Conservation (phyloP, 2,329 filamentous ascomycete genomes). For the Calonectria ilicicola region DNA sequence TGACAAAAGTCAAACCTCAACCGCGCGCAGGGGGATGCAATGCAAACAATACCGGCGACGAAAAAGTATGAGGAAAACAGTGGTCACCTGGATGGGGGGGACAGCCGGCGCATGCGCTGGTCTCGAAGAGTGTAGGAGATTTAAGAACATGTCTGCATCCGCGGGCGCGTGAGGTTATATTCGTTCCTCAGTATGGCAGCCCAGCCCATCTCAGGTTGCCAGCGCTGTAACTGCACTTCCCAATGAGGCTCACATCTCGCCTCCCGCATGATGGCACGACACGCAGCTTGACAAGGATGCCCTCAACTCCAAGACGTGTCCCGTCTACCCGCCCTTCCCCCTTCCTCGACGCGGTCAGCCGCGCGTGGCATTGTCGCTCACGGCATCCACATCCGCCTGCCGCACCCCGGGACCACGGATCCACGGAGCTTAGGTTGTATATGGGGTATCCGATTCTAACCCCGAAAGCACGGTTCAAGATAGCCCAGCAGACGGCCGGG, state of each 20-base stretch:
- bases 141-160: not conserved
- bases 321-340: constrained; percentile 24
- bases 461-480: constrained; percentile 27
- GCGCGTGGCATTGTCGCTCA: constrained; percentile 33
- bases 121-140: constrained; percentile 3
- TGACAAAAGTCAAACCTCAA: constrained; percentile 8
- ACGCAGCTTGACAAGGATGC: constrained; percentile 27
- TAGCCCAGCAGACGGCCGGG: constrained; percentile 15
- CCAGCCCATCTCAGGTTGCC: constrained; percentile 22
- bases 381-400: constrained; percentile 26
- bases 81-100: not conserved
- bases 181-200: constrained; percentile 17
- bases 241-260: constrained; percentile 37
- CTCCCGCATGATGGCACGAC: constrained; percentile 33
- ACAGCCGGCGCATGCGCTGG: constrained; percentile 7
- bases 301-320: constrained; percentile 17
- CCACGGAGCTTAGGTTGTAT: constrained; percentile 18
- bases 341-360: constrained; percentile 35
- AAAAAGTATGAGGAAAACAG: not conserved
- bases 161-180: constrained; percentile 37
- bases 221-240: constrained; percentile 22
- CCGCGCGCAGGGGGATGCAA: not conserved
- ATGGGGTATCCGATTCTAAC: constrained; percentile 20
- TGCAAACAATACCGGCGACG: not conserved
- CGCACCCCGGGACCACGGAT: constrained; percentile 17